Conservation (phyloP, 352 stramenopile genomes). For the Elongisporangium senticosum region DNA sequence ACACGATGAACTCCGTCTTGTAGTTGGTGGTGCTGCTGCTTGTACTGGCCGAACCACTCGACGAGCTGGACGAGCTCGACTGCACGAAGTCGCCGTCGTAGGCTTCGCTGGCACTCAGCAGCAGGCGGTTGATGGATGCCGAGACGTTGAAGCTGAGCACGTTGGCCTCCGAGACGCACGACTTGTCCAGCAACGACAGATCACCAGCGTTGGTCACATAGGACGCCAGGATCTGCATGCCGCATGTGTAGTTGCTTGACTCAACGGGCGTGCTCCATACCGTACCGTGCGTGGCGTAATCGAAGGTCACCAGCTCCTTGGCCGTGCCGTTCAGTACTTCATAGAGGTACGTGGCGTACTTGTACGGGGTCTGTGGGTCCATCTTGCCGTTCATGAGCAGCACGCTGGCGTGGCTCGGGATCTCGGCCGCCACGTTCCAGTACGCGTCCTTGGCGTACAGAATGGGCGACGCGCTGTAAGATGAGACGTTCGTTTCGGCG, state of each 20-base stretch:
- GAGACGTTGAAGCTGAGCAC: slow-evolving; percentile 21
- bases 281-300: slow-evolving; percentile 29
- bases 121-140: slow-evolving; percentile 3
- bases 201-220: slow-evolving; percentile 32
- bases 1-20: slow-evolving; percentile 41
- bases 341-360: slow-evolving; percentile 37
- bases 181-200: slow-evolving; percentile 31
- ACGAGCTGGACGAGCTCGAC: slow-evolving; percentile 8
- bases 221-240: slow-evolving; percentile 33
- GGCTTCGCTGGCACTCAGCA: slow-evolving; percentile 28
- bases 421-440: slow-evolving; percentile 35
- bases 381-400: slow-evolving; percentile 43
- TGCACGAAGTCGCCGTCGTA: slow-evolving; percentile 33
- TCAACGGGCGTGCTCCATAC: slow-evolving; percentile 27
- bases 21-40: slow-evolving; percentile 13
- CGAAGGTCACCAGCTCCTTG: slow-evolving; percentile 46
- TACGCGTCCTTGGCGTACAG: slow-evolving; percentile 43
- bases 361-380: slow-evolving; percentile 43
- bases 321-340: slow-evolving; percentile 20
- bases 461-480: slow-evolving; percentile 14
- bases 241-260: slow-evolving; percentile 23
- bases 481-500: slow-evolving; percentile 5
- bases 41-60: slow-evolving; percentile 7
- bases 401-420: slow-evolving; percentile 32
- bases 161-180: slow-evolving; percentile 31